phyloP scores from a whole-genome alignment of 352 stramenopile genomes.

The Phytophthora ramorum region DNA sequence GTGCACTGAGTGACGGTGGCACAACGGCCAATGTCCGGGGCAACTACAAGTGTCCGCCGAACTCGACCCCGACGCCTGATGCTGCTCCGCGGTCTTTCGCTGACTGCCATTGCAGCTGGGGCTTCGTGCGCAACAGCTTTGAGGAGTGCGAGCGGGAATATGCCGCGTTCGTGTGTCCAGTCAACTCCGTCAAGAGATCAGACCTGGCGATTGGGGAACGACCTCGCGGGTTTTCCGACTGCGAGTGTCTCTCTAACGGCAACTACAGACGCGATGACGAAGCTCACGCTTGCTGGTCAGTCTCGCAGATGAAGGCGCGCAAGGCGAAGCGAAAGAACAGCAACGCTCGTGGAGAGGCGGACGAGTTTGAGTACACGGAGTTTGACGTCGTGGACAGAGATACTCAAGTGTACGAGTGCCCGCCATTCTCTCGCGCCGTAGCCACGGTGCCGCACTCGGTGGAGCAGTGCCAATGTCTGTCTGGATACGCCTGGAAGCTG shows the following conservation, averaged over 20 bases:
- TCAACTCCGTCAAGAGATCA: conserved; percentile 55
- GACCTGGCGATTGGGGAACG: conserved; percentile 46
- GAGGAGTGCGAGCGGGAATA: conserved; percentile 64
- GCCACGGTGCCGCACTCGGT: conserved; percentile 67
- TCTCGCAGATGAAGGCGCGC: conserved; percentile 25
- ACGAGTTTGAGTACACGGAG: conserved; percentile 32
- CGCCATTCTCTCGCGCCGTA: conserved; percentile 62
- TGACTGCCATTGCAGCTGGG: conserved; percentile 81
- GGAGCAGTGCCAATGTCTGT: conserved; percentile 80
- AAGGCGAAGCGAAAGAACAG: conserved; percentile 29
- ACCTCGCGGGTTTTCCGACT: conserved; percentile 80
- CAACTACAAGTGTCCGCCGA: conserved; percentile 45
- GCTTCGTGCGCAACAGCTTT: conserved; percentile 58
- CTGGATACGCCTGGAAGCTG: conserved; percentile 75
- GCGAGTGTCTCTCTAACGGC: conserved; percentile 56
- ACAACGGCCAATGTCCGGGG: background rate
- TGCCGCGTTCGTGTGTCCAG: conserved; percentile 64
- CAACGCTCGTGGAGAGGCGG: conserved; percentile 14
- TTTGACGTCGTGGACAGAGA: conserved; percentile 31
- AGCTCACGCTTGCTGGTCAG: conserved; percentile 55
- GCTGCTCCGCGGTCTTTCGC: conserved; percentile 52
- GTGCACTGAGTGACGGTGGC: conserved; percentile 27
- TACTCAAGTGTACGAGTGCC: conserved; percentile 52
- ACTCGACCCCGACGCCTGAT: conserved; percentile 44
- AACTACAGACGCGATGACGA: conserved; percentile 66